A percentile compares a stretch with the other conserved stretches of the same genome.
phyloP scores from a whole-genome alignment of 108 stramenopile species.

The Asterionellopsis glacialis region DNA sequence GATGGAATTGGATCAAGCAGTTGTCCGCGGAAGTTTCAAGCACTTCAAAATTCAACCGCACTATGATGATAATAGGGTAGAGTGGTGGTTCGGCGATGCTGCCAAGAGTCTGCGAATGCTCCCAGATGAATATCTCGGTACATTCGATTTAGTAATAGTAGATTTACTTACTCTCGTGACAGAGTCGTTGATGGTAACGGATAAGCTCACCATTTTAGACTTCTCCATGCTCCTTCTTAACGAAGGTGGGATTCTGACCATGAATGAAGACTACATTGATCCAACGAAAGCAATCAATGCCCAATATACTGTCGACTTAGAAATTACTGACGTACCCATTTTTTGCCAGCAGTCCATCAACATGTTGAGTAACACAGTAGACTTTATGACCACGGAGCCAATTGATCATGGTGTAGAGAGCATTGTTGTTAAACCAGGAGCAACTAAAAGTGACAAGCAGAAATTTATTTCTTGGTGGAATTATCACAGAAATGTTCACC shows the following conservation, averaged over 20 bases:
- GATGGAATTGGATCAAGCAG: conserved; percentile 77
- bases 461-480: conserved; percentile 2
- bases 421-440: neutral
- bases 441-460: neutral
- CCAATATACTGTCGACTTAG: conserved; percentile 20
- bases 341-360: conserved; percentile 23
- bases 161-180: conserved; percentile 76
- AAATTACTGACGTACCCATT: conserved; percentile 19
- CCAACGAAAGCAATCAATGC: neutral
- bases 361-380: conserved; percentile 25
- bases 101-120: conserved; percentile 73
- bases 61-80: conserved; percentile 74
- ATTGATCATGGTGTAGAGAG: conserved; percentile 14
- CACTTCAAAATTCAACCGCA: conserved; percentile 74
- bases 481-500: conserved; percentile 18
- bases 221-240: conserved; percentile 67
- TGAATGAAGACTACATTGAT: conserved; percentile 44
- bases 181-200: conserved; percentile 57
- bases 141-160: conserved; percentile 85
- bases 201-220: conserved; percentile 66
- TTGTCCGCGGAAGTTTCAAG: conserved; percentile 62
- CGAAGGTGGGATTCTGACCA: conserved; percentile 79
- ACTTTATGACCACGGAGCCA: conserved; percentile 15
- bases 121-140: conserved; percentile 74
- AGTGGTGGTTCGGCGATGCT: conserved; percentile 92